These are phyloP conservation scores for Pleurotus eryngii DNA, from an alignment of 768 basidiomycete genomes.

Conservation along the genomic window DNA sequence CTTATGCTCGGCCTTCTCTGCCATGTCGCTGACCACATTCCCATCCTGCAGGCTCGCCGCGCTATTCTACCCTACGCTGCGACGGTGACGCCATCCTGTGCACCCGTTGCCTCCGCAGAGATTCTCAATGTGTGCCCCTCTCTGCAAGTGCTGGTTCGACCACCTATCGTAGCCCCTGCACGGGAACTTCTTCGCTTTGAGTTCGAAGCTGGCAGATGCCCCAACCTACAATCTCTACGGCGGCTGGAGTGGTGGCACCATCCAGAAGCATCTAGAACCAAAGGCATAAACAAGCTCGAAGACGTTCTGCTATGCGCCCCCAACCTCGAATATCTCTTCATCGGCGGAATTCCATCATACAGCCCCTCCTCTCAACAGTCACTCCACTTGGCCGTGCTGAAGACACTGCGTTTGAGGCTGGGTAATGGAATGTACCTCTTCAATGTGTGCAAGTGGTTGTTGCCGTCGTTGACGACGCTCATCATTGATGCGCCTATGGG, in stretches of 20 bases:
- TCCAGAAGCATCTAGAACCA: slow-evolving; percentile 52
- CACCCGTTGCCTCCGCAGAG: slow-evolving; percentile 34
- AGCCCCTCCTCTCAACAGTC: slow-evolving; percentile 21
- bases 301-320: slow-evolving; percentile 51
- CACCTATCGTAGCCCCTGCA: slow-evolving; percentile 24
- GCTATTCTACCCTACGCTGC: slow-evolving; percentile 55
- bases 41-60: slow-evolving; percentile 43
- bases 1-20: not conserved
- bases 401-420: slow-evolving; percentile 50
- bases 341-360: slow-evolving; percentile 43
- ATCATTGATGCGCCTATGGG: slow-evolving; percentile 47
- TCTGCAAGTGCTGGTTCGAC: slow-evolving; percentile 55
- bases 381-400: slow-evolving; percentile 41
- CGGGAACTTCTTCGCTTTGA: slow-evolving; percentile 42
- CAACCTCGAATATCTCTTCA: slow-evolving; percentile 53
- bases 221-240: slow-evolving; percentile 43
- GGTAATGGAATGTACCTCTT: slow-evolving; percentile 49
- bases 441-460: slow-evolving; percentile 44
- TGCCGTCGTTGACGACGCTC: slow-evolving; percentile 52
- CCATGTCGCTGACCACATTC: slow-evolving; percentile 6
- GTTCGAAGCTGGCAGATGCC: slow-evolving; percentile 44
- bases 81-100: slow-evolving; percentile 32
- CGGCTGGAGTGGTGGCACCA: slow-evolving; percentile 72
- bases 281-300: slow-evolving; percentile 61
- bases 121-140: slow-evolving; percentile 47